A percentile compares a stretch with the other conserved stretches of the same genome.
phyloP scores from a whole-genome alignment of 1,284 basidiomycete species.

The Ustilago lituana region DNA sequence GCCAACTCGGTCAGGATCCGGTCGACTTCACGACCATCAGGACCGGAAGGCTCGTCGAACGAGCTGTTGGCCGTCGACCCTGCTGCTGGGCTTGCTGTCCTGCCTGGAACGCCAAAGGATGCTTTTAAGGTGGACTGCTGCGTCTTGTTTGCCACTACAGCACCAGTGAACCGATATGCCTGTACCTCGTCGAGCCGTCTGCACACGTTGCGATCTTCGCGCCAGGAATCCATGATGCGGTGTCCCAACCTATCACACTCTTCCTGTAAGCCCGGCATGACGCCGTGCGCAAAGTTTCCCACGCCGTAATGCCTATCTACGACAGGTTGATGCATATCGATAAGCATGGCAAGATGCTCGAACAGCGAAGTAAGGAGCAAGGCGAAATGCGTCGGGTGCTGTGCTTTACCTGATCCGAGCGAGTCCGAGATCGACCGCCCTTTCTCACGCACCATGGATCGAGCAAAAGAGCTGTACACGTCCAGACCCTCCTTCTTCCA shows the following conservation, averaged over 20 bases:
- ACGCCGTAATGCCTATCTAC: slow-evolving; percentile 93
- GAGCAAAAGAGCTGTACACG: slow-evolving; percentile 91
- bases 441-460: slow-evolving; percentile 76
- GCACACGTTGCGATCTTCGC: slow-evolving; percentile 71
- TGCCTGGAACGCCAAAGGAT: slow-evolving; percentile 66
- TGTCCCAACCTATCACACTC: slow-evolving; percentile 87
- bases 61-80: slow-evolving; percentile 64
- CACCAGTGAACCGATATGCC: slow-evolving; percentile 41
- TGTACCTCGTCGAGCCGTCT: slow-evolving; percentile 41
- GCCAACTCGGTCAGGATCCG: slow-evolving; percentile 85
- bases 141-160: slow-evolving; percentile 52
- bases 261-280: slow-evolving; percentile 79
- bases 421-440: slow-evolving; percentile 44
- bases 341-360: slow-evolving; percentile 92
- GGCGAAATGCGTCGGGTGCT: slow-evolving; percentile 50
- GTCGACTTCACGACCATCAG: slow-evolving; percentile 90
- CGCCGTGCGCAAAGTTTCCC: slow-evolving; percentile 59
- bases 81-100: slow-evolving; percentile 68
- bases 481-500: slow-evolving; percentile 84
- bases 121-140: slow-evolving; percentile 67
- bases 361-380: slow-evolving; percentile 78
- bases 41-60: slow-evolving; percentile 73
- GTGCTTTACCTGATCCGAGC: slow-evolving; percentile 41
- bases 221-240: slow-evolving; percentile 83
- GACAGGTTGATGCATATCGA: slow-evolving; percentile 95